Base-by-base conservation (phyloP, 345 rosid species). In the Rhizophora apiculata region DNA sequence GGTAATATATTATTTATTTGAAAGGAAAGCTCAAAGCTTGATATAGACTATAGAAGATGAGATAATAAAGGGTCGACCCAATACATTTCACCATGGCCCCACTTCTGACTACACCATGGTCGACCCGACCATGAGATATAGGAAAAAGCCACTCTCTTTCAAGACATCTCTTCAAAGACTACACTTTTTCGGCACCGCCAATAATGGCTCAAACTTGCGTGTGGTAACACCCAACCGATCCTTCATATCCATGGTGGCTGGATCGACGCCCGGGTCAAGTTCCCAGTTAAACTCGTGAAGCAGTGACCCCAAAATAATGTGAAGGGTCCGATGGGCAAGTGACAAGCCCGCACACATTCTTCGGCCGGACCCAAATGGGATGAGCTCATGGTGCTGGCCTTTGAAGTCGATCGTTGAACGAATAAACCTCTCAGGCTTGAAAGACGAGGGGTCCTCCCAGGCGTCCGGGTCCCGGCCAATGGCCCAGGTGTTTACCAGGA, bases 401-500 rank as follows among this genome's bases (percentile, higher is more conserved):
- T 69, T 84, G 60, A 65, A 84, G 62, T 84, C 87, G 61, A 82
- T 39, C 16, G 69, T 76, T 6, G 84, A 80, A 4, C 73, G 80
- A 2, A 76, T 3, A 51, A 85, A 82, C 66, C 88, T 80, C n/a
- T 85, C 85, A 8, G 84, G 85, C 22, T 61, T 60, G 46, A 76
- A 85, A 29, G 29, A 37, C 61, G 29, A 30, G 1, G 88, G 82
- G 20, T 80, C 81, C 0, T 67, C 78, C 90, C 94, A 88, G 0
- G 63, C 78, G 2, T 74, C 78, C 0, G 87, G 82, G 74, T 88
- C 92, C 62, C 89, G 69, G n/a, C 86, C 91, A 3, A 86, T 86
- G 1, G 96, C 89, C 93, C 92, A 89, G 7, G 71, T 78, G 20
- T 90, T 86, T 8, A 85, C 80, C 0, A 86, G 20, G 11, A 88